Conservation (phyloP, 495 filamentous ascomycete genomes). For the Xylaria venustula region DNA sequence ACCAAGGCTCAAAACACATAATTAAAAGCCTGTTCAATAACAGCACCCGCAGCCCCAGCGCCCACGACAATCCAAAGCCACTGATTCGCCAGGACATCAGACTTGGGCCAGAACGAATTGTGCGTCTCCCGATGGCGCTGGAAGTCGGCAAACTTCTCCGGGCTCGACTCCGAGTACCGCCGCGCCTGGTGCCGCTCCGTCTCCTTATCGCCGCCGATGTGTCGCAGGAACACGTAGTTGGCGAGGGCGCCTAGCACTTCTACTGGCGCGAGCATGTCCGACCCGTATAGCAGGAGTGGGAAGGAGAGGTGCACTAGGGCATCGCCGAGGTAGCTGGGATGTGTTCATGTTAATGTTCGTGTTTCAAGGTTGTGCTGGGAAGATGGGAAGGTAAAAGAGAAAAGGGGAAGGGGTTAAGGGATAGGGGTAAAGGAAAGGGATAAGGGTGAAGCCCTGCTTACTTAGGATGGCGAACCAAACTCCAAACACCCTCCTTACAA, state of each 20-base stretch:
- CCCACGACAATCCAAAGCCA: slow-evolving; percentile 55
- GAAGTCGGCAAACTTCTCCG: slow-evolving; percentile 51
- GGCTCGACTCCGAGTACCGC: slow-evolving; percentile 45
- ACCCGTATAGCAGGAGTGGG: slow-evolving; percentile 48
- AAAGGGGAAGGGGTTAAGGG: no score
- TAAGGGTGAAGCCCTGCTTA: no score
- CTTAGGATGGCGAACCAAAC: slow-evolving; percentile 61
- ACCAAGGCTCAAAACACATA: not conserved
- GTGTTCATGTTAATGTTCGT: not conserved
- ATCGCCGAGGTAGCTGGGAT: slow-evolving; percentile 56
- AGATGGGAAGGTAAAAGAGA: no score
- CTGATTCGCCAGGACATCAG: slow-evolving; percentile 46
- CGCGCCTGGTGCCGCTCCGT: slow-evolving; percentile 51
- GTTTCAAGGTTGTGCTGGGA: no score
- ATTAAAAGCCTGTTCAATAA: slow-evolving; percentile 24
- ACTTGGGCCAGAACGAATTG: slow-evolving; percentile 59
- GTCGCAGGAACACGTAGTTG: slow-evolving; percentile 59
- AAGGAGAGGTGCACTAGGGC: slow-evolving; percentile 54
- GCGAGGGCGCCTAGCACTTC: slow-evolving; percentile 53
- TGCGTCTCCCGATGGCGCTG: slow-evolving; percentile 47
- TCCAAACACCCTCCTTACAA: slow-evolving; percentile 56
- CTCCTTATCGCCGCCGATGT: slow-evolving; percentile 52
- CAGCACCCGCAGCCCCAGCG: slow-evolving; percentile 36
- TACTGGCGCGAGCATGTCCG: slow-evolving; percentile 51
- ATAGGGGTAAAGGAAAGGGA: no score